Percentiles rank a stretch among this genome's conserved stretches.
phyloP scores from a whole-genome alignment of 1,284 basidiomycete genomes.

The Pterulicium gracile region DNA sequence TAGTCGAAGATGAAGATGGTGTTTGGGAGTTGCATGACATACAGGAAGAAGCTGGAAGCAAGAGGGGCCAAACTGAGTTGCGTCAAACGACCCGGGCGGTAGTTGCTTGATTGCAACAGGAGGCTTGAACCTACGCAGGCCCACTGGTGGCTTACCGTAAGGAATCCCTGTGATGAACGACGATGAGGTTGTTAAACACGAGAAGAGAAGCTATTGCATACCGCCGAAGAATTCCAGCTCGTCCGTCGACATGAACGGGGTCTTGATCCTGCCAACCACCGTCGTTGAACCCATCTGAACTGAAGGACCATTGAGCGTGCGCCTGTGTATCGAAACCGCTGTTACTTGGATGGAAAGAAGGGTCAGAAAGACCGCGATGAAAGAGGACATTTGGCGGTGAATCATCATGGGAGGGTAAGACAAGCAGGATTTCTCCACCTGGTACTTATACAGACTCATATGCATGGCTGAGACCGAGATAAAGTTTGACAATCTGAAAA shows the following conservation, averaged over 20 bases:
- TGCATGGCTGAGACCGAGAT: no score
- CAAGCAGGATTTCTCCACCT: no score
- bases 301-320: neutral
- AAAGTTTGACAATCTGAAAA: no score
- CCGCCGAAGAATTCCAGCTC: slow-evolving; percentile 1
- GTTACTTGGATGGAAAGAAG: no score
- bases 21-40: neutral
- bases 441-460: no score
- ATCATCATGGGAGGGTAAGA: no score
- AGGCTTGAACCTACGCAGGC: slow-evolving; percentile 14
- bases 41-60: slow-evolving; percentile 12
- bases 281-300: neutral
- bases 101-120: slow-evolving; percentile 9
- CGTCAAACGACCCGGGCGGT: slow-evolving; percentile 10
- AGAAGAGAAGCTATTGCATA: neutral
- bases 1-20: neutral
- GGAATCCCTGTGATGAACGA: slow-evolving; percentile 15
- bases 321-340: no score
- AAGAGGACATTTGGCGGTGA: no score
- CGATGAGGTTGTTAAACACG: neutral
- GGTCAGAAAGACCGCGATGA: no score
- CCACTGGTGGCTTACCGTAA: slow-evolving; percentile 16
- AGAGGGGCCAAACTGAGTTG: slow-evolving; percentile 12
- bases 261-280: neutral
- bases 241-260: neutral